Evolutionary conservation across 371 early-diverging fungal genomes (phyloP).

Genomic region (Mucor irregularis): DNA sequence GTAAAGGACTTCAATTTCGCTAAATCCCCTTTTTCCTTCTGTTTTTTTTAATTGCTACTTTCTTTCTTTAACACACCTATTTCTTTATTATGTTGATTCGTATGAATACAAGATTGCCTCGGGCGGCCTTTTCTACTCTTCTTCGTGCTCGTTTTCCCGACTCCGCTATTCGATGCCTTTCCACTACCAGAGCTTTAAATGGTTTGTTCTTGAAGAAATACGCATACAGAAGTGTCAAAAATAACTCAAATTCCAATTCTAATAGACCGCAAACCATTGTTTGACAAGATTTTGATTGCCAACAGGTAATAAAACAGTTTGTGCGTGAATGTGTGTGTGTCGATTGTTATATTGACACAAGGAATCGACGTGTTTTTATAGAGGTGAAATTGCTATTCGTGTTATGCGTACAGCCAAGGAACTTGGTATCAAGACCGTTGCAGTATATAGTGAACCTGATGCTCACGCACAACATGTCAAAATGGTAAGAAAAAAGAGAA

Average conservation of each 20-base stretch:
- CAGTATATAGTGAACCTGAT: slow-evolving; percentile 95
- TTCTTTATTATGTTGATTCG: slow-evolving; percentile 1
- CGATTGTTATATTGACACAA: neutral
- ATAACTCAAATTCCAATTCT: neutral
- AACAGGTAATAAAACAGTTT: slow-evolving; percentile 59
- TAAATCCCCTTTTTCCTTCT: neutral
- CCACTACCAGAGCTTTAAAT: neutral
- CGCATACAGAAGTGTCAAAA: neutral
- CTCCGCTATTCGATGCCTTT: slow-evolving; percentile 10
- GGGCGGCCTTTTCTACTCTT: neutral
- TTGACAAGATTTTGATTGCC: slow-evolving; percentile 87
- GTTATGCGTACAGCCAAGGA: slow-evolving; percentile 85
- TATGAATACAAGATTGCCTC: slow-evolving; percentile 6
- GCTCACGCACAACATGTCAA: slow-evolving; percentile 78
- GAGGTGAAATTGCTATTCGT: slow-evolving; percentile 90
- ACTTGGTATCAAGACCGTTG: slow-evolving; percentile 94
- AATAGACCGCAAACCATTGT: slow-evolving; percentile 67
- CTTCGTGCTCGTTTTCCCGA: slow-evolving; percentile 4
- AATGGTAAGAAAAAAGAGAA: slow-evolving; percentile 49
- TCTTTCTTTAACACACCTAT: neutral
- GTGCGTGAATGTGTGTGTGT: neutral
- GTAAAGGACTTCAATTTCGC: neutral
- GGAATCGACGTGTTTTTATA: slow-evolving; percentile 12
- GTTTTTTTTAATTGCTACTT: neutral
- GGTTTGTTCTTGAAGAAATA: neutral